phyloP scores from a whole-genome alignment of 108 stramenopile genomes.

The Aurantiochytrium sp. region DNA sequence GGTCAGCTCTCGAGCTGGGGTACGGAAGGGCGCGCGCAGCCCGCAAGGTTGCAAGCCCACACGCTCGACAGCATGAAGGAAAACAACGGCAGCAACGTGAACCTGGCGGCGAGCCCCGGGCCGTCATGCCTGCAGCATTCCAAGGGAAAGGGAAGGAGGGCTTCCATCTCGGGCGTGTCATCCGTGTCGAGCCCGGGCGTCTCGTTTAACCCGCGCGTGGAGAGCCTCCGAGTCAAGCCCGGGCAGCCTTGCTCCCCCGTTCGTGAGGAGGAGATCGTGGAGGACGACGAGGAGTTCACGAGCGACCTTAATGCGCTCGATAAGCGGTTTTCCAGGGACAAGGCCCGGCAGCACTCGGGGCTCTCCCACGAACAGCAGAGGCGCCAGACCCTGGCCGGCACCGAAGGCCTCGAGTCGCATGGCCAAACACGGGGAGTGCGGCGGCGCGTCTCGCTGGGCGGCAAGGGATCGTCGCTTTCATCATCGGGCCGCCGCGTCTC shows the following conservation, averaged over 20 bases:
- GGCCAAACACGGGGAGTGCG: neutral
- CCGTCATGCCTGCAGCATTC: too few species aligned
- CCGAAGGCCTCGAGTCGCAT: neutral
- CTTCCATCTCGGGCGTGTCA: too few species aligned
- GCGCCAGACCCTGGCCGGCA: neutral
- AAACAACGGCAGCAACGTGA: too few species aligned
- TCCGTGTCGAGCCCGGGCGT: neutral
- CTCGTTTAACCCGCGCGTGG: neutral
- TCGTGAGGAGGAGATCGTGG: constrained; percentile 4
- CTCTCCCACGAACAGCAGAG: neutral
- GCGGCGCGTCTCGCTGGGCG: neutral
- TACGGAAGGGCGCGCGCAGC: too few species aligned
- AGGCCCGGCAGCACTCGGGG: neutral
- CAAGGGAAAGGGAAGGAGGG: too few species aligned
- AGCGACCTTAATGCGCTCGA: neutral
- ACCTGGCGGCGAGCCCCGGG: too few species aligned
- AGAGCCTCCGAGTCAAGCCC: neutral
- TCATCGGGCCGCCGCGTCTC: neutral
- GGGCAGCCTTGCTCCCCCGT: constrained; percentile 19
- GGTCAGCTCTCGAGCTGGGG: too few species aligned
- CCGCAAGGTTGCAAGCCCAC: too few species aligned
- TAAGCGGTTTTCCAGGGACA: neutral
- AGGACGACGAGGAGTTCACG: constrained; percentile 14
- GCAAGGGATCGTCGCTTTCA: neutral
- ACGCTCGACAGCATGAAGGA: too few species aligned